Conservation (phyloP, 2,329 filamentous ascomycete genomes). For the Verticillium zaregamsianum region DNA sequence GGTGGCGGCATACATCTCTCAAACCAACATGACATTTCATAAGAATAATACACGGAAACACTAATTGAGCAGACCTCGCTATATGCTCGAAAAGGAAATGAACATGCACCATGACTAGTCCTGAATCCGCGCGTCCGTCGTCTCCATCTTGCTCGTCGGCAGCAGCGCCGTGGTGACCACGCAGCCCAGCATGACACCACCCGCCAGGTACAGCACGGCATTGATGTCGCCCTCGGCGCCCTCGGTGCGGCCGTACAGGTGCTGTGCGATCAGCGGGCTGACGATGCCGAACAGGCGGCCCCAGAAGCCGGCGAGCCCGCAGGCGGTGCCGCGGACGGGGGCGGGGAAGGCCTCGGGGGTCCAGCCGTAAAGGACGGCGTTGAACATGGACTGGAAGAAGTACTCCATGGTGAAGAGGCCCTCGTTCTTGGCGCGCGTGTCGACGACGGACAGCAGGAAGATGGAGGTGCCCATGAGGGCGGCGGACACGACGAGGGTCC, state of each 20-base stretch:
- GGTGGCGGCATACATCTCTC: no score
- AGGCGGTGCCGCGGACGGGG: constrained; percentile 45
- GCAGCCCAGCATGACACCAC: constrained; percentile 48
- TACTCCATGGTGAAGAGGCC: constrained; percentile 23
- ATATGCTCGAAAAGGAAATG: neutral
- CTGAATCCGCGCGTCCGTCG: constrained; percentile 20
- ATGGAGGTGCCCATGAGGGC: constrained; percentile 20
- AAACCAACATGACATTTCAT: no score
- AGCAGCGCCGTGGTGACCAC: constrained; percentile 45
- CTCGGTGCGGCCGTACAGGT: constrained; percentile 26
- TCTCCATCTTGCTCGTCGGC: constrained; percentile 33
- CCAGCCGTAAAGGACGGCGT: constrained; percentile 14
- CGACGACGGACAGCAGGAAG: constrained; percentile 18
- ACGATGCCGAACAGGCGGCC: constrained; percentile 55
- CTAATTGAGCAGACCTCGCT: neutral
- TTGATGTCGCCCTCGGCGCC: constrained; percentile 35
- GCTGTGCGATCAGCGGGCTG: constrained; percentile 50
- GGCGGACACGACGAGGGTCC: constrained; percentile 20
- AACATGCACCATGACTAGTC: no score
- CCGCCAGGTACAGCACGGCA: constrained; percentile 50
- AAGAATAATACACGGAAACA: no score
- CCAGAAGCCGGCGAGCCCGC: constrained; percentile 55
- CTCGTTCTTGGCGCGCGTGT: constrained; percentile 19
- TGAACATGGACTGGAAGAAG: constrained; percentile 21
- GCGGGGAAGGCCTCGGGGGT: constrained; percentile 28